These are phyloP conservation scores for Boletus tylopilopsis DNA, from an alignment of 768 basidiomycete genomes.

Conservation along the genomic window DNA sequence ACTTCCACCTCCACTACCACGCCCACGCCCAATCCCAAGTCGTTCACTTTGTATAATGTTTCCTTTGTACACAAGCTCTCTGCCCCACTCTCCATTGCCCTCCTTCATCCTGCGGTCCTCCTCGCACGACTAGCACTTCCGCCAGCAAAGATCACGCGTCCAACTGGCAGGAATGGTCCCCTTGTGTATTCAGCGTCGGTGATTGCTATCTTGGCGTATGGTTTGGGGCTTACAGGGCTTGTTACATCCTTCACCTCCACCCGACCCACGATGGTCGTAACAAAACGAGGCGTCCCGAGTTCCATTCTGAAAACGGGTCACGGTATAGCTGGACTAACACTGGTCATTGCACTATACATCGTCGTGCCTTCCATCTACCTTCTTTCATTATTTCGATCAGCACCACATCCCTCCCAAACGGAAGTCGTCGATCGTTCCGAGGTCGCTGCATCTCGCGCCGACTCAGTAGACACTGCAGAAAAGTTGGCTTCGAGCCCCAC, in stretches of 20 bases:
- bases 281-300: conserved; percentile 33
- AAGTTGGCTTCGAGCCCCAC: conserved; percentile 33
- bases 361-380: conserved; percentile 43
- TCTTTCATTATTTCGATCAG: conserved; percentile 21
- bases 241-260: conserved; percentile 61
- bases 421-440: conserved; percentile 23
- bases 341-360: conserved; percentile 60
- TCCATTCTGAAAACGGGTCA: conserved; percentile 54
- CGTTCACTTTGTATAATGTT: conserved; percentile 36
- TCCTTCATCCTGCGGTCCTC: conserved; percentile 41
- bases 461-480: conserved; percentile 41
- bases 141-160: conserved; percentile 24
- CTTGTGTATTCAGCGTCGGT: conserved; percentile 37
- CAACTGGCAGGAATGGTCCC: conserved; percentile 20
- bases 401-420: conserved; percentile 14
- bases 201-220: conserved; percentile 48
- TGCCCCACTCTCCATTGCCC: conserved; percentile 46
- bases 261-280: conserved; percentile 22
- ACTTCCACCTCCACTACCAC: conserved; percentile 11
- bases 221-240: conserved; percentile 59
- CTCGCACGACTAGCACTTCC: conserved; percentile 41
- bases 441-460: conserved; percentile 27
- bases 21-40: conserved; percentile 11
- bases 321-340: conserved; percentile 58
- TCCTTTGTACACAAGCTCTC: conserved; percentile 46